A percentile compares a stretch with the other conserved stretches of the same genome.
Evolutionary conservation across 768 basidiomycete genomes (phyloP).

Genomic region (Chiua virens): DNA sequence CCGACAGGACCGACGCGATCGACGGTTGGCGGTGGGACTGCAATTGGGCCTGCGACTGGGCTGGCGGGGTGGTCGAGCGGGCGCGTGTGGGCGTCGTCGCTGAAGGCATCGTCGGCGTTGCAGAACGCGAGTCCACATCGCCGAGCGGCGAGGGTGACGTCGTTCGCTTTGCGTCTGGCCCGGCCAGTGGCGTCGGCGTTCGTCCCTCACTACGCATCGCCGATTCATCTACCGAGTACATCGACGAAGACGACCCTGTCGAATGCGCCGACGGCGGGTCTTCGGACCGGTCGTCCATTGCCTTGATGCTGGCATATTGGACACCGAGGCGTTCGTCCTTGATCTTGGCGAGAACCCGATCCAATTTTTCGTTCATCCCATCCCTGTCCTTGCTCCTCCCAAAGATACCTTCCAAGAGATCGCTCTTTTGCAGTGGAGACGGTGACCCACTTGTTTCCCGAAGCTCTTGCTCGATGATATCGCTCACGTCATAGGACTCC

Average conservation of each 20-base stretch:
- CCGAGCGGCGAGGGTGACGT: conserved; percentile 19
- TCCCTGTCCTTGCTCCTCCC: conserved; percentile 60
- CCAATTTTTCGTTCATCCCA: conserved; percentile 65
- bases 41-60: conserved; percentile 30
- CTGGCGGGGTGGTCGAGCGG: conserved; percentile 24
- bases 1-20: conserved; percentile 73
- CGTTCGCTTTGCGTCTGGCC: conserved; percentile 16
- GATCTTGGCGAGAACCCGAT: conserved; percentile 75
- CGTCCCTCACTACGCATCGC: conserved; percentile 16
- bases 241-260: conserved; percentile 42
- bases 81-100: conserved; percentile 10
- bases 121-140: conserved; percentile 25
- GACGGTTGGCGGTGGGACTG: conserved; percentile 58
- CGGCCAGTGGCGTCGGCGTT: conserved; percentile 31
- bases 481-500: conserved; percentile 90
- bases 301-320: conserved; percentile 19
- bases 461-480: conserved; percentile 90
- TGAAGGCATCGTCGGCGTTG: conserved; percentile 27
- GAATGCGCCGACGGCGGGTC: conserved; percentile 28
- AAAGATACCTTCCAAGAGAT: conserved; percentile 68
- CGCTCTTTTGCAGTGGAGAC: conserved; percentile 39
- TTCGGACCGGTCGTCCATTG: conserved; percentile 18
- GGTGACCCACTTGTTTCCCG: conserved; percentile 44
- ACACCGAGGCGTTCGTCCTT: conserved; percentile 55
- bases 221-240: conserved; percentile 55